A percentile compares a stretch with the other conserved stretches of the same genome.
Conservation (phyloP, 73 alveolate genomes). For the Paraurostyla sp. region DNA sequence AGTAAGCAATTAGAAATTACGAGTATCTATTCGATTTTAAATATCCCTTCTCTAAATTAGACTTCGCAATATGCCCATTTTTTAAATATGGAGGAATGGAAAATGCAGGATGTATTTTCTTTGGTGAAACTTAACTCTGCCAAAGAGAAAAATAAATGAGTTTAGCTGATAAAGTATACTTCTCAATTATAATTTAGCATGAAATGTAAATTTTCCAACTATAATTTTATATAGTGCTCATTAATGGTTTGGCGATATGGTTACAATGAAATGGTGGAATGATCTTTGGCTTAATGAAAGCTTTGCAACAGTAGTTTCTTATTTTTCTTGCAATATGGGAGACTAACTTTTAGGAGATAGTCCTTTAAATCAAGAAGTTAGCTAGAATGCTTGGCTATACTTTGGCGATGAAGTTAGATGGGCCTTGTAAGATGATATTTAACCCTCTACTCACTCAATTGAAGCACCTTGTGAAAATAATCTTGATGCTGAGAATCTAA, state of each 20-base stretch:
- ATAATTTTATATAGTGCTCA: no score
- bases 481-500: constrained; percentile 84
- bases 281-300: constrained; percentile 89
- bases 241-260: constrained; percentile 87
- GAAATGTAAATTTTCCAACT: constrained; percentile 80
- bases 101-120: constrained; percentile 78
- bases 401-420: background rate
- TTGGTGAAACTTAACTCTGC: constrained; percentile 68
- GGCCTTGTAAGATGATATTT: constrained; percentile 63
- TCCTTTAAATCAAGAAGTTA: constrained; percentile 69
- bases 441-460: constrained; percentile 85
- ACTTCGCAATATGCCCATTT: constrained; percentile 76
- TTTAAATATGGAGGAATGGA: constrained; percentile 81
- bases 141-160: constrained; percentile 68
- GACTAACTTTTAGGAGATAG: constrained; percentile 56
- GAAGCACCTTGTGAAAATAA: constrained; percentile 70
- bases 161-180: constrained; percentile 65
- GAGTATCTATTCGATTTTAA: constrained; percentile 70
- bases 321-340: background rate
- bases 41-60: constrained; percentile 81
- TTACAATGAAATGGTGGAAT: constrained; percentile 91
- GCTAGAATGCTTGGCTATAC: constrained; percentile 61
- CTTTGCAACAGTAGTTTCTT: constrained; percentile 76
- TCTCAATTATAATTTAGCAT: constrained; percentile 75
- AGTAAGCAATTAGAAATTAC: constrained; percentile 68